A percentile compares a stretch with the other conserved stretches of the same genome.
Conservation (phyloP, 2,329 filamentous ascomycete genomes). For the Thermothelomyces thermophilus region DNA sequence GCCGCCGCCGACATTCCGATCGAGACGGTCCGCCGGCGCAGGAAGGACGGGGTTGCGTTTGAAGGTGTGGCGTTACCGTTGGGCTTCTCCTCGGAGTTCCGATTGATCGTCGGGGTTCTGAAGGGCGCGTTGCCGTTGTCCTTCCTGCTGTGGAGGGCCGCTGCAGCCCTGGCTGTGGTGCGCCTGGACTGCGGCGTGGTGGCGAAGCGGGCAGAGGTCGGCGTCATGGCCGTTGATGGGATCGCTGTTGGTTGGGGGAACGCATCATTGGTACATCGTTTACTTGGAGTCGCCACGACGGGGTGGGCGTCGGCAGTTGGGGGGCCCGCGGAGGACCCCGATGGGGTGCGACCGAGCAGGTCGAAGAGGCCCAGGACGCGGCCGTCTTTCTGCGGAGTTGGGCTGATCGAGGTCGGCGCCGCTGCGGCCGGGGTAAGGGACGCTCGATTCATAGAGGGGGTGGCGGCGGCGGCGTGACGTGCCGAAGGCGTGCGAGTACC, state of each 20-base stretch:
- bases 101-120: slow-evolving; percentile 33
- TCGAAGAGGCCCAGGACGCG: slow-evolving; percentile 73
- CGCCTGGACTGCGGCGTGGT: slow-evolving; percentile 11
- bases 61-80: slow-evolving; percentile 33
- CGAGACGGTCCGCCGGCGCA: slow-evolving; percentile 25
- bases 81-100: slow-evolving; percentile 1
- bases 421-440: slow-evolving; percentile 49
- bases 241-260: background rate
- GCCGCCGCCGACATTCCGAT: slow-evolving; percentile 27
- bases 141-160: slow-evolving; percentile 39
- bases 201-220: slow-evolving; percentile 14
- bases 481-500: slow-evolving; percentile 5
- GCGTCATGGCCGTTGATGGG: slow-evolving; percentile 1
- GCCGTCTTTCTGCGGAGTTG: slow-evolving; percentile 74
- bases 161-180: background rate
- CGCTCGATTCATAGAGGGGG: slow-evolving; percentile 51
- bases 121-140: background rate
- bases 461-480: slow-evolving; percentile 30
- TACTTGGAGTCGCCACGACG: slow-evolving; percentile 13
- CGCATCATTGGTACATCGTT: background rate
- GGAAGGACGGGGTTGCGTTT: slow-evolving; percentile 24
- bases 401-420: slow-evolving; percentile 59
- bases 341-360: slow-evolving; percentile 50
- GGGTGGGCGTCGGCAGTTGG: background rate
- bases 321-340: slow-evolving; percentile 37